Base-by-base conservation (phyloP, 1,284 basidiomycete genomes). In the Malassezia equina region DNA sequence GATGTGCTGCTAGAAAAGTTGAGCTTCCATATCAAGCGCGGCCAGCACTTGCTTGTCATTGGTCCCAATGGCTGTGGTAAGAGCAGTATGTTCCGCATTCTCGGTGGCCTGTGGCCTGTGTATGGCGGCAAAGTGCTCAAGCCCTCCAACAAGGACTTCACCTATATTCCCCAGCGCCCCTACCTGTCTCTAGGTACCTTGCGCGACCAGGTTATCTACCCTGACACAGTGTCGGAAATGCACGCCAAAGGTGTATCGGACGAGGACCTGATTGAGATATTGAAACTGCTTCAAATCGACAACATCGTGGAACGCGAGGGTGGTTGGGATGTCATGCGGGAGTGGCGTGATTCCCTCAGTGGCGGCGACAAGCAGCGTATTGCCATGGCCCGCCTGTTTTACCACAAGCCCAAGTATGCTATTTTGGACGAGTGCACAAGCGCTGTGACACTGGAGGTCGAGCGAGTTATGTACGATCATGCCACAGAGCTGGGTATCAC, bases 401-500 rank as follows among this genome's bases (percentile, higher is more conserved):
- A 96, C 76, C 93, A 98, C 75, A 80, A 81, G 61, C 93, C 93
- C 17, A 90, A 90, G 87, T 96, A 93, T 66, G 93, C 91, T 4
- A 90, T 98, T 51, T 79, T 96, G 40, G 93, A 96, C 71, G 93
- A 98, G 75, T 93, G 90, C 60, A 96, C 93, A 1, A 88, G 85
- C 11, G 84, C 93, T 0, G 90, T 98, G 11, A 91, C 91, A 5
- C 81, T 86, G 15, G 89, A 93, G 55, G 85, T 94, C 73, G 93
- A 96, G 76, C 88, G 85, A 52, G 62, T 82, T 77, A 94, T 95
- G 89, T 98, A 95, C 83, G 88, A 91, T 70, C 83, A 89, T 69
- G 93, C 91, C 1, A 90, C 87, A 0, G 71, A 65, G 29, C 57
- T 75, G 6, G 73, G 74, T 17, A 75, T 75, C 49, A 74, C 73